Base-by-base conservation (phyloP, 768 basidiomycete species). In the Leucosporidium scottii region DNA sequence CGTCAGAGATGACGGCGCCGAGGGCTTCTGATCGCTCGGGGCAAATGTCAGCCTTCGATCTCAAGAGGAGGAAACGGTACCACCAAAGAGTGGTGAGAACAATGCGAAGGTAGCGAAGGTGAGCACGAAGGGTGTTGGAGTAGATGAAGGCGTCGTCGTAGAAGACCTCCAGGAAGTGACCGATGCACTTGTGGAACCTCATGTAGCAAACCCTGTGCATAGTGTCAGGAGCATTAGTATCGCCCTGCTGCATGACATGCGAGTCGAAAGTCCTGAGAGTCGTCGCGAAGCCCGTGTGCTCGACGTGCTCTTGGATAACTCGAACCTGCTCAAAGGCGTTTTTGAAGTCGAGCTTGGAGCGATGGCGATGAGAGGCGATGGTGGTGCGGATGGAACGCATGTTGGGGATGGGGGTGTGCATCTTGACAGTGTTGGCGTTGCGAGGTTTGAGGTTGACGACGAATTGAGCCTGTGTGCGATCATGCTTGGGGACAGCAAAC, bases 131-230 rank as follows among this genome's bases (percentile, higher is more conserved):
- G 0, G 74, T 67, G 0, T 80, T 15, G 0, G 81, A 83, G 79
- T 80, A 83, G 30, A 83, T 81, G 20, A 83, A 74, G 51, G 82
- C 81, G 61, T 83, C 78, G 62, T 83, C 81, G 0, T 83, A 73
- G 65, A 83, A 83, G 0, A 82, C 77, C 64, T 83, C 80, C 60
- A 81, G 81, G 55, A 82, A 78, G 2, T 74, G 73, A 0, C 82
- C 81, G 31, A 84, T 77, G 17, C 74, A 73, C 0, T 75, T 67
- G 0, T 70, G 55, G 0, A 84, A 73, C 0, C 80, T 79, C 3
- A 67, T 61, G 4, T 75, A 79, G 58, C 82, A 78, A 0, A 78
- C 66, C 0, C 75, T 49, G 62, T 84, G 83, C 62, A 82, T 84
- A 0, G 82, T 84, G 0, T 81, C 75, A 0, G 80, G 82, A 0